Evolutionary conservation across 495 filamentous ascomycete genomes (phyloP), one percentile per base, ranked within the genome.

Genomic region (Xylaria sp.): DNA sequence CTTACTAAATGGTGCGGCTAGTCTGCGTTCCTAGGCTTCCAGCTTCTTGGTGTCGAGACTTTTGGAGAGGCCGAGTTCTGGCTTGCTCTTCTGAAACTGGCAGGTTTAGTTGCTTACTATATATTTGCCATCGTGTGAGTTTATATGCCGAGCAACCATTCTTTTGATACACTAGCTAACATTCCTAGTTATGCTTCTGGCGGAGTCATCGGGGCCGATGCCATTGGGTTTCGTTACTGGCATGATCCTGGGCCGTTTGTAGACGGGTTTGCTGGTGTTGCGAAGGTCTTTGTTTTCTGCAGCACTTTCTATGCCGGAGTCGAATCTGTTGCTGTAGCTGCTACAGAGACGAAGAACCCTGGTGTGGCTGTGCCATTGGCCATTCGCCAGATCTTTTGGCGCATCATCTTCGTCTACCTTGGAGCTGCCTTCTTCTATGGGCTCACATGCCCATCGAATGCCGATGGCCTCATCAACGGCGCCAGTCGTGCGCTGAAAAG

Each of bases 371-470:
- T 93, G 0, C 91, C 91, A 1, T 83, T 87, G 0, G 91, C 91
- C 1, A 93, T 93, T 68, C 89, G 87, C 71, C 92, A 93, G 75
- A 91, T 91, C 31, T 93, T 93, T 76, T 88, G 87, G 84, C 90
- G 91, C 61, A 93, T 93, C 78, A 74, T 93, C 73, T 88, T 93
- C 77, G 90, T 93, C 77, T 92, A 92, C 81, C 88, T 93, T 81
- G 82, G 90, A 57, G 88, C 87, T 5, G 89, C 90, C 70, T 89
- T 93, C 83, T 93, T 93, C 76, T 91, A 93, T 59, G 88, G 88
- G 59, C 80, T 90, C 21, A 83, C 89, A 29, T 88, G 88, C 61
- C 85, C 85, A 0, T 76, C 83, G 17, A 81, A 86, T 67, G 81
- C 83, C 65, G 59, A 82, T 57, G 78, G 80, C 15, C 79, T 89